phyloP scores from a whole-genome alignment of 2,329 filamentous ascomycete genomes.

The Hypoxylon sp. region DNA sequence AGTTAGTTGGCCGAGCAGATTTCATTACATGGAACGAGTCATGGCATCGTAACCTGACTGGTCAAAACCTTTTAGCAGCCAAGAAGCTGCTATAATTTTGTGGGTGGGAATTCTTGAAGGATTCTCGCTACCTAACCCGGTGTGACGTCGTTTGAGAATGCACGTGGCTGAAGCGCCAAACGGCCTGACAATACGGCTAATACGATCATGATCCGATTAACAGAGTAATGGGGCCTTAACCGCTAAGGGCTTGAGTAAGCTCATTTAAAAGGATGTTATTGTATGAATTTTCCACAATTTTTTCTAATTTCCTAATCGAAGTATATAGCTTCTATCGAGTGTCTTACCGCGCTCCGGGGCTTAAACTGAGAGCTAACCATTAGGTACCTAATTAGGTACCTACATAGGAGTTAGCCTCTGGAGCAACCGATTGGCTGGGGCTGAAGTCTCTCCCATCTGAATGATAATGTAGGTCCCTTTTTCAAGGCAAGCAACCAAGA shows the following conservation, averaged over 20 bases:
- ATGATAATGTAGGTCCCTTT: not conserved
- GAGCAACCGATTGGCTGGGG: no score
- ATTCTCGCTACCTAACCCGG: not conserved
- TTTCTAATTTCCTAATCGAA: not conserved
- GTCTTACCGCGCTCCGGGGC: not conserved
- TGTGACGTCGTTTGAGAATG: not conserved
- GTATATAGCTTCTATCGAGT: not conserved
- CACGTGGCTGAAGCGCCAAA: not conserved
- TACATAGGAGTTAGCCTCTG: no score
- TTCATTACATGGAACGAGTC: not conserved
- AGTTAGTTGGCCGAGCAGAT: not conserved
- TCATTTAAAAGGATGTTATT: not conserved
- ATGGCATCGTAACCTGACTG: not conserved
- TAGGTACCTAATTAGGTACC: not conserved
- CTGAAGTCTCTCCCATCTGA: not conserved
- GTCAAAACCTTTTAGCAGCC: not conserved
- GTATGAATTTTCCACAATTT: not conserved
- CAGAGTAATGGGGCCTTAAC: not conserved
- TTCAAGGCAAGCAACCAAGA: not conserved
- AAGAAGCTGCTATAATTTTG: not conserved
- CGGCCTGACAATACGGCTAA: not conserved
- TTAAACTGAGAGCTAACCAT: not conserved
- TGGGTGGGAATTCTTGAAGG: not conserved
- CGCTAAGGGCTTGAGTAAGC: not conserved
- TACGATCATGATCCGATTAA: not conserved